A percentile compares a stretch with the other conserved stretches of the same genome.
Evolutionary conservation across 1,284 basidiomycete species (phyloP).

Genomic region (Ustilago esculenta): DNA sequence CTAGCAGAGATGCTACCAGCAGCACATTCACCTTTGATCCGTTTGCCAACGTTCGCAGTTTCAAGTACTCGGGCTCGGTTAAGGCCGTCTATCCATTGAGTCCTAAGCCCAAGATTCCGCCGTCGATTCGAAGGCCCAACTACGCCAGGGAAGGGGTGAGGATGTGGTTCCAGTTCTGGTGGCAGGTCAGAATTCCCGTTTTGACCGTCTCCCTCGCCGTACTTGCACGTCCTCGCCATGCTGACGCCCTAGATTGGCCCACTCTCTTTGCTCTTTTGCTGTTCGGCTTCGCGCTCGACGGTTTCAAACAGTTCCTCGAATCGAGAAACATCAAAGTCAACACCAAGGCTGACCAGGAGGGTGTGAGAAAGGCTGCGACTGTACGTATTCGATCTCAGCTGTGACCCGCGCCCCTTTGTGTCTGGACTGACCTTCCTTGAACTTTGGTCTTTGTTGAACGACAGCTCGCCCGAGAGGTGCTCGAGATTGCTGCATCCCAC

Average conservation of each 20-base stretch:
- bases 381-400: slow-evolving; percentile 10
- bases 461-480: slow-evolving; percentile 86
- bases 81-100: slow-evolving; percentile 62
- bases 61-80: slow-evolving; percentile 59
- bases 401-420: too few relatives aligned
- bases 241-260: slow-evolving; percentile 21
- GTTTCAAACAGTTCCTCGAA: slow-evolving; percentile 53
- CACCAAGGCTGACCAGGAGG: slow-evolving; percentile 54
- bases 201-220: slow-evolving; percentile 32
- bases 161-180: slow-evolving; percentile 43
- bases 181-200: slow-evolving; percentile 54
- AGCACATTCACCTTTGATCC: slow-evolving; percentile 52
- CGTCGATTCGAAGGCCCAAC: slow-evolving; percentile 62
- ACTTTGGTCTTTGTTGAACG: slow-evolving; percentile 33
- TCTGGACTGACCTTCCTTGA: neutral
- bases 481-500: slow-evolving; percentile 86
- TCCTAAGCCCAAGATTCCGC: slow-evolving; percentile 59
- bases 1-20: slow-evolving; percentile 4
- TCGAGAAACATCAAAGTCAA: slow-evolving; percentile 64
- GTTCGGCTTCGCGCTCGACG: slow-evolving; percentile 31
- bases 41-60: slow-evolving; percentile 49
- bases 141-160: slow-evolving; percentile 66
- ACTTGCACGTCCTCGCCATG: slow-evolving; percentile 2
- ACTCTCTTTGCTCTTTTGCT: slow-evolving; percentile 29
- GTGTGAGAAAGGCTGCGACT: slow-evolving; percentile 57